These are phyloP conservation scores for Colletotrichum navitas DNA, from an alignment of 2,329 filamentous ascomycete genomes.

Conservation along the genomic window DNA sequence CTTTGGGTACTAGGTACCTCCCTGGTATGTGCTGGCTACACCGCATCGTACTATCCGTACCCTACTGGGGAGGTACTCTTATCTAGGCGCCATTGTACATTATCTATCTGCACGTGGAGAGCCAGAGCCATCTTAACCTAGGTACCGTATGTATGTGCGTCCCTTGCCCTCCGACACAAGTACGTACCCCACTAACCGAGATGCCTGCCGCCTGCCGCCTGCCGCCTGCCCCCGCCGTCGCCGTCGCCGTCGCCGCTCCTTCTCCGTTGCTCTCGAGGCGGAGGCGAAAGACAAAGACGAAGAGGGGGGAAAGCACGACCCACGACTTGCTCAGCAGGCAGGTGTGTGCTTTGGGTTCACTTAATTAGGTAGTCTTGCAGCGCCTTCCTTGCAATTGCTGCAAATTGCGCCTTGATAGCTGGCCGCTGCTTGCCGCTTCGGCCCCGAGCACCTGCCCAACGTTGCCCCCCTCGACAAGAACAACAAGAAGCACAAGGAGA, in stretches of 20 bases:
- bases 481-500: too few relatives aligned
- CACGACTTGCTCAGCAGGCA: neutral
- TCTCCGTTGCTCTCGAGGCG: neutral
- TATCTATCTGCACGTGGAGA: neutral
- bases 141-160: too few relatives aligned
- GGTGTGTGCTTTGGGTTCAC: neutral
- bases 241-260: neutral
- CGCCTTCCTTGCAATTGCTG: conserved; percentile 6
- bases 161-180: too few relatives aligned
- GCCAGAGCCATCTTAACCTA: neutral
- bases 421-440: neutral
- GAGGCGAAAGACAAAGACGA: too few relatives aligned
- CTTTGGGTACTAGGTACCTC: too few relatives aligned
- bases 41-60: too few relatives aligned
- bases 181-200: neutral
- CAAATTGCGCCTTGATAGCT: neutral
- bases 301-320: neutral
- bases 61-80: too few relatives aligned
- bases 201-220: conserved; percentile 6
- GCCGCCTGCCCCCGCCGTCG: neutral
- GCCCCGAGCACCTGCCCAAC: neutral
- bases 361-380: neutral
- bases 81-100: too few relatives aligned
- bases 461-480: too few relatives aligned
- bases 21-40: too few relatives aligned